Base-by-base conservation (phyloP, 305 asterid genomes). In the Striga hermonthica region DNA sequence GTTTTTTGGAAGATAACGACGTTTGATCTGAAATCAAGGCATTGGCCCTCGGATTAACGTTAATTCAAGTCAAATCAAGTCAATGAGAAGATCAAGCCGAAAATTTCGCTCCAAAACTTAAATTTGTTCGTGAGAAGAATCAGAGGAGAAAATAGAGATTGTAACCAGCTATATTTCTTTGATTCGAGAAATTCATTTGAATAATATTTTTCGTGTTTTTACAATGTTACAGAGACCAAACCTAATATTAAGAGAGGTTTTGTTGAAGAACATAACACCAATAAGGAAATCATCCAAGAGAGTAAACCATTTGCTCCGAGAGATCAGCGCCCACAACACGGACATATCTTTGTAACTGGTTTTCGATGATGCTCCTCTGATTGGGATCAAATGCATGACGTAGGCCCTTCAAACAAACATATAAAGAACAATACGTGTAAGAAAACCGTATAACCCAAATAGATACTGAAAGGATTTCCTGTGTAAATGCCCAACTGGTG, bases 301-400 rank as follows among this genome's bases (percentile, higher is more conserved):
- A 79, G 82, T 82, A 90, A 53, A 85, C 95, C 91, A 90, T 86
- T 68, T 81, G 78, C 75, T 81, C 77, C 34, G 95, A 81, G 57
- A 93, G 99, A 71, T 90, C 95, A 4, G 72, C 60, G 48, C 99
- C 97, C 72, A 90, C 96, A 57, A 70, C 91, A 64, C 71, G 77
- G 66, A 64, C 77, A 70, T 88, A 88, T 69, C 81, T 74, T 63
- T 64, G 85, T 73, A 93, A 60, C 78, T 75, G 93, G 55, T 65
- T 74, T 72, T 88, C 90, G 48, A 90, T 34, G 11, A 43, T 75
- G 75, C 50, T 80, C 82, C 88, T 86, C 73, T 72, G 80, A 40
- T 68, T 64, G 45, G 88, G 78, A 70, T 82, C 95, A 41, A 86
- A 79, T 22, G 95, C 96, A 16, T 83, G 81, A 11, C 61, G 75